A percentile compares a stretch with the other conserved stretches of the same genome.
These are phyloP conservation scores for Fomitopsis schrenkii DNA, from an alignment of 1,284 basidiomycete genomes.

Conservation along the genomic window DNA sequence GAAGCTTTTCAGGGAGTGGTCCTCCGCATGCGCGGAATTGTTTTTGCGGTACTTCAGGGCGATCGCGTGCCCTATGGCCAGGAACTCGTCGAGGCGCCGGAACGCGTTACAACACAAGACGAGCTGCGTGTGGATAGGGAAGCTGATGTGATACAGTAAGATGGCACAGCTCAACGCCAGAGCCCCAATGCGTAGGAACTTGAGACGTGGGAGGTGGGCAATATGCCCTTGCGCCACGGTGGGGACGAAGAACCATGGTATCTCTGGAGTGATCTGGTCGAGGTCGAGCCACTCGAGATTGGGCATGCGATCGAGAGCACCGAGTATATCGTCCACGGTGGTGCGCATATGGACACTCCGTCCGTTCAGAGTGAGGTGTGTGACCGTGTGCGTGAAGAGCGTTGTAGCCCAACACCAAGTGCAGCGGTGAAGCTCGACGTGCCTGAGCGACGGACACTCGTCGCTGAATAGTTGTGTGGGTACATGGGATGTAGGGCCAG, in stretches of 20 bases:
- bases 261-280: conserved; percentile 1
- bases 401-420: conserved; percentile 5
- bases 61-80: neutral
- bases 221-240: neutral
- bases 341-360: neutral
- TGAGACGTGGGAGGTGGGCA: conserved; percentile 2
- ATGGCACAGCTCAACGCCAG: conserved; percentile 2
- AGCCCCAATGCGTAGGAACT: conserved; percentile 3
- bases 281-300: conserved; percentile 3
- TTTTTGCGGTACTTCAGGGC: neutral
- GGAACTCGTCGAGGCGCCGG: conserved; percentile 3
- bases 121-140: conserved; percentile 2
- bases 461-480: conserved; percentile 1
- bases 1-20: neutral
- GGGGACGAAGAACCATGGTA: conserved; percentile 7
- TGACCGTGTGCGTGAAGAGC: conserved; percentile 5
- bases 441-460: conserved; percentile 1
- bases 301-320: conserved; percentile 7
- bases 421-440: conserved; percentile 6
- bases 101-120: conserved; percentile 1
- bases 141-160: conserved; percentile 1
- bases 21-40: neutral
- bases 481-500: neutral
- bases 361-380: conserved; percentile 4
- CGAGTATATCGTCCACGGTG: neutral